Conservation (phyloP, 2,329 filamentous ascomycete species). For the Alternaria sp. region DNA sequence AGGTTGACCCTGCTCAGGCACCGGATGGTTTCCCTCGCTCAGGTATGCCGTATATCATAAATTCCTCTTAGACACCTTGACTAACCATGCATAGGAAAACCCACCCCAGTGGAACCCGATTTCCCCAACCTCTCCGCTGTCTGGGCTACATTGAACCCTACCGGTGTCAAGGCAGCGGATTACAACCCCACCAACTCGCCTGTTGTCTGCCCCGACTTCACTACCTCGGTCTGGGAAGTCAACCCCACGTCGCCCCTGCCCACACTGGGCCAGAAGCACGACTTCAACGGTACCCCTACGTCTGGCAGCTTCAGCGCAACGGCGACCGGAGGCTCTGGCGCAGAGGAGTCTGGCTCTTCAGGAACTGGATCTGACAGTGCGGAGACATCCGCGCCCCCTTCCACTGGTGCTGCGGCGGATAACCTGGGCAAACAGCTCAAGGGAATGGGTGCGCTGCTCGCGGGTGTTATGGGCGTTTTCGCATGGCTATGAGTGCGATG, state of each 20-base stretch:
- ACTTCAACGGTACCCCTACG: constrained; percentile 15
- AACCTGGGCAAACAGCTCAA: constrained; percentile 28
- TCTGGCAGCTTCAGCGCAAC: constrained; percentile 1
- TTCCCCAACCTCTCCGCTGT: constrained; percentile 77
- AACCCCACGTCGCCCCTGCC: constrained; percentile 73
- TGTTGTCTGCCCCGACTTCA: constrained; percentile 73
- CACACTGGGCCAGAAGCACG: constrained; percentile 61
- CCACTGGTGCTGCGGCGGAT: constrained; percentile 26
- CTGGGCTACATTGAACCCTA: constrained; percentile 75
- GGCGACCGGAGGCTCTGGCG: neutral
- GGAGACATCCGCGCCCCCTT: constrained; percentile 7
- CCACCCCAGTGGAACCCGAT: constrained; percentile 75
- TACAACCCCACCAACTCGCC: constrained; percentile 70
- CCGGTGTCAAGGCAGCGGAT: constrained; percentile 68
- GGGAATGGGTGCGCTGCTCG: constrained; percentile 24
- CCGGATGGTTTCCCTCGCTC: constrained; percentile 72
- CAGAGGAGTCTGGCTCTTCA: neutral
- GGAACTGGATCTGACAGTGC: constrained; percentile 4
- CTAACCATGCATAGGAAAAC: constrained; percentile 57
- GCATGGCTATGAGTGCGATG: constrained; percentile 23
- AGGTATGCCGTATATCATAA: constrained; percentile 39
- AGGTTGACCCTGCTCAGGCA: constrained; percentile 60
- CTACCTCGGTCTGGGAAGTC: constrained; percentile 73
- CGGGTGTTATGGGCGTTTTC: constrained; percentile 28
- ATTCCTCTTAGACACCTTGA: neutral